Conservation (phyloP, 441 rosid genomes). For the Erodium texanum region DNA sequence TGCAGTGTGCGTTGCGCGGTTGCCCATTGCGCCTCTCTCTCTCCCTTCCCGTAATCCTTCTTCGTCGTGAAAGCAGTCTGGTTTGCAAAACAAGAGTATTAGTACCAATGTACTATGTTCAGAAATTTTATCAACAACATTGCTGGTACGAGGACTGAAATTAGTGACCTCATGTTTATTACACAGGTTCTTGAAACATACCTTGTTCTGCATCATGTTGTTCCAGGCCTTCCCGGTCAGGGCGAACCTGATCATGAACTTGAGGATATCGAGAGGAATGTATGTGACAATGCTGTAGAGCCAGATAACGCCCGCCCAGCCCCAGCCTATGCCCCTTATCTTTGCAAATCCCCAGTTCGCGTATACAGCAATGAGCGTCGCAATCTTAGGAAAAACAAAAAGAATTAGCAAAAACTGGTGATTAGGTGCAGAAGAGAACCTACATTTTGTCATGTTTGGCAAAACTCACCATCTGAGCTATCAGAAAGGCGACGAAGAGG, state of each 20-base stretch:
- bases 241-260: constrained; percentile 1
- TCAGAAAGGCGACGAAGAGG: not conserved
- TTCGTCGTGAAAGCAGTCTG: constrained; percentile 66
- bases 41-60: constrained; percentile 63
- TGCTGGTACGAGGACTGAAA: too few species aligned
- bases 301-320: constrained; percentile 9
- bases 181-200: not conserved
- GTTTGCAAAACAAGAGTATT: not conserved
- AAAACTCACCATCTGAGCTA: constrained; percentile 9
- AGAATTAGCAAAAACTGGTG: not conserved
- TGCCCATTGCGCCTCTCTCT: constrained; percentile 70
- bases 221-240: constrained; percentile 8
- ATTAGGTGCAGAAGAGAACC: not conserved
- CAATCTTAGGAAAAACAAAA: not conserved
- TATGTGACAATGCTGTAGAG: constrained; percentile 4
- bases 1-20: constrained; percentile 62
- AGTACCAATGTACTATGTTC: not conserved
- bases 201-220: constrained; percentile 1
- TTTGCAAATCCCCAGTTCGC: constrained; percentile 3
- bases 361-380: constrained; percentile 5
- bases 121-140: too few species aligned
- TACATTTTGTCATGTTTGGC: not conserved
- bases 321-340: constrained; percentile 7
- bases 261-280: constrained; percentile 9
- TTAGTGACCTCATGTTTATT: too few species aligned